A percentile compares a stretch with the other conserved stretches of the same genome.
Conservation (phyloP, 2,329 filamentous ascomycete genomes). For the Fusarium sp. region DNA sequence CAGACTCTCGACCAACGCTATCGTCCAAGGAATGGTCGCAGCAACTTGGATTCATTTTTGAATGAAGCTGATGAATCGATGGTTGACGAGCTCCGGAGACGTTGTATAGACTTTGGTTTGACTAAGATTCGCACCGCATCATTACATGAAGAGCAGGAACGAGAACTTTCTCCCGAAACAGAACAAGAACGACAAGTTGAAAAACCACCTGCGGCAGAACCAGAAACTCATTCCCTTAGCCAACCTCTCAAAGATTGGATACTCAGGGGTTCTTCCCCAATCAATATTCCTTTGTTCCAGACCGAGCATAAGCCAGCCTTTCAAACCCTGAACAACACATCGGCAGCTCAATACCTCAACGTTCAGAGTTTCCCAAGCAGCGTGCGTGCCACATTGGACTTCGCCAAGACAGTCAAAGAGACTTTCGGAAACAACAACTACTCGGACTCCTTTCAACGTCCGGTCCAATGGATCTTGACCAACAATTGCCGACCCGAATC, state of each 20-base stretch:
- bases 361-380: slow-evolving; percentile 22
- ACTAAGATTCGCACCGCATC: slow-evolving; percentile 22
- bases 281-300: neutral
- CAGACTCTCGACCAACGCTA: slow-evolving; percentile 67
- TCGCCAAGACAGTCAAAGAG: slow-evolving; percentile 23
- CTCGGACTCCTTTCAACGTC: slow-evolving; percentile 41
- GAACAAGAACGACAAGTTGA: slow-evolving; percentile 70
- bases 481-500: neutral
- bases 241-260: slow-evolving; percentile 51
- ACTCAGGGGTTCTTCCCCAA: slow-evolving; percentile 2
- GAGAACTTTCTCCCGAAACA: slow-evolving; percentile 74
- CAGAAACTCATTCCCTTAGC: slow-evolving; percentile 60
- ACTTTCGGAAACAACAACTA: neutral
- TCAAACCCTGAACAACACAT: slow-evolving; percentile 20
- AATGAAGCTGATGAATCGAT: neutral
- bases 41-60: neutral
- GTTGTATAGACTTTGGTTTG: slow-evolving; percentile 27
- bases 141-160: slow-evolving; percentile 75
- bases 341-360: slow-evolving; percentile 32
- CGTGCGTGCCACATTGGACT: slow-evolving; percentile 40
- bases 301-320: slow-evolving; percentile 35
- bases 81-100: neutral
- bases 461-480: slow-evolving; percentile 44
- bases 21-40: slow-evolving; percentile 47
- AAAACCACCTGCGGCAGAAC: slow-evolving; percentile 53